phyloP scores from a whole-genome alignment of 116 monocot genomes.

The Zostera marina region DNA sequence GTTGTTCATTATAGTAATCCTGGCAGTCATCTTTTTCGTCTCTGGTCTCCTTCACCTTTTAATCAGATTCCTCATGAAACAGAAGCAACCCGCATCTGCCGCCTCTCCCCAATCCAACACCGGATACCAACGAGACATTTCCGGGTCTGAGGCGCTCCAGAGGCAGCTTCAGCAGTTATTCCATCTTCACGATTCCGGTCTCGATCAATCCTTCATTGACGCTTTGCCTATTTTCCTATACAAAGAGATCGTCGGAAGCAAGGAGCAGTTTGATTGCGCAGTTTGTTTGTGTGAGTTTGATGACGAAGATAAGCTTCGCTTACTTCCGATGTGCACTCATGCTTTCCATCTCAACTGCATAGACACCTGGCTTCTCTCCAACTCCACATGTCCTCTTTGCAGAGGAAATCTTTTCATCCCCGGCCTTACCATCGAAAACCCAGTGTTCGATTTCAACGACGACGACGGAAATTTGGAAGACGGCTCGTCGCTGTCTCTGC shows the following conservation, averaged over 20 bases:
- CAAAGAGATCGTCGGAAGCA: conserved; percentile 37
- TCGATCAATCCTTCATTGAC: conserved; percentile 64
- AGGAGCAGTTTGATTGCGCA: conserved; percentile 66
- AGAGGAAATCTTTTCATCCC: conserved; percentile 34
- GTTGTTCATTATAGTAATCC: conserved; percentile 54
- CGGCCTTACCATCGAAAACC: conserved; percentile 31
- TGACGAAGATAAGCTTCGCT: conserved; percentile 38
- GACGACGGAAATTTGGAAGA: conserved; percentile 11
- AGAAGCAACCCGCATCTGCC: conserved; percentile 8
- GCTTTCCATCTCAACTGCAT: conserved; percentile 73
- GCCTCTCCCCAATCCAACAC: conserved; percentile 5
- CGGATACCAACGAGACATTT: conserved; percentile 6
- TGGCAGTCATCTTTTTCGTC: conserved; percentile 60
- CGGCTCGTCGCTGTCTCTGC: conserved; percentile 5
- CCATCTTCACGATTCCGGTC: conserved; percentile 64
- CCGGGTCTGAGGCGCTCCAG: conserved; percentile 38
- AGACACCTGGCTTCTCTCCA: conserved; percentile 67
- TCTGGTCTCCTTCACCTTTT: conserved; percentile 55
- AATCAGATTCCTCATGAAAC: conserved; percentile 36
- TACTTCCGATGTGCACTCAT: conserved; percentile 54
- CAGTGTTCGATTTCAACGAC: conserved; percentile 40
- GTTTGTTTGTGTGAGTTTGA: conserved; percentile 61
- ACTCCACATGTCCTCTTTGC: conserved; percentile 73
- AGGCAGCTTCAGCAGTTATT: conserved; percentile 73
- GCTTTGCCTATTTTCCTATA: conserved; percentile 60